These are phyloP conservation scores for Wickerhamomyces xylosicus DNA, from an alignment of 805 yeast genomes.

Conservation along the genomic window DNA sequence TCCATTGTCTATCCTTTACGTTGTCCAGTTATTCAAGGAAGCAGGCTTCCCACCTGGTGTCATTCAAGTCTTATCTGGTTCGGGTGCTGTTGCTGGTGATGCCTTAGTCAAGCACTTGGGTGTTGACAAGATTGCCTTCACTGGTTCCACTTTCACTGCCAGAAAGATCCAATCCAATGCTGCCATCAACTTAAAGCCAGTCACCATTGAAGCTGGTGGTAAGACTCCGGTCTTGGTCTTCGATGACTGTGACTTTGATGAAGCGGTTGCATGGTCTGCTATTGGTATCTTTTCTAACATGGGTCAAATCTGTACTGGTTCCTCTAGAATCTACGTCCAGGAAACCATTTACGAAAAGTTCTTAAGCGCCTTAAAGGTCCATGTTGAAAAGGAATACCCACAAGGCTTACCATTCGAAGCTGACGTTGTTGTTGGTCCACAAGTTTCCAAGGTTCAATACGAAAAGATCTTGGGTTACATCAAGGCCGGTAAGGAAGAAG, in stretches of 20 bases:
- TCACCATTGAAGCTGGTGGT: slow-evolving; percentile 44
- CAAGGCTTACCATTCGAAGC: slow-evolving; percentile 35
- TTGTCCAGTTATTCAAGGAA: slow-evolving; percentile 31
- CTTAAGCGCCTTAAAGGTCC: slow-evolving; percentile 27
- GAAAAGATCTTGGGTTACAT: slow-evolving; percentile 35
- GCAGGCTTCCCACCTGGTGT: slow-evolving; percentile 43
- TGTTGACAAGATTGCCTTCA: slow-evolving; percentile 42
- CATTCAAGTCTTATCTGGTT: slow-evolving; percentile 34
- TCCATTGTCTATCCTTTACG: slow-evolving; percentile 34
- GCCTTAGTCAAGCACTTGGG: slow-evolving; percentile 34
- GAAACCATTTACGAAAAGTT: slow-evolving; percentile 43
- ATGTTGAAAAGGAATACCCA: slow-evolving; percentile 25
- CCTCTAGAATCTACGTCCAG: slow-evolving; percentile 49
- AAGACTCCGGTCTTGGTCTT: slow-evolving; percentile 38
- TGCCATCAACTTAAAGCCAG: slow-evolving; percentile 32
- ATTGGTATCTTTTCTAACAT: slow-evolving; percentile 48
- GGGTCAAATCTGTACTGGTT: slow-evolving; percentile 59
- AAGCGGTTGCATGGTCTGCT: slow-evolving; percentile 41
- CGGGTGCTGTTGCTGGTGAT: slow-evolving; percentile 34
- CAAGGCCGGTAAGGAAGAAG: slow-evolving; percentile 38
- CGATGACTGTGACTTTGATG: slow-evolving; percentile 36
- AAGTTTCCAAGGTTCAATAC: slow-evolving; percentile 41
- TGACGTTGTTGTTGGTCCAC: slow-evolving; percentile 41
- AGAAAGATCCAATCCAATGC: slow-evolving; percentile 32
- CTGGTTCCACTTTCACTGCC: slow-evolving; percentile 44